phyloP scores from a whole-genome alignment of 2,329 filamentous ascomycete genomes.

The Fusarium sp. region DNA sequence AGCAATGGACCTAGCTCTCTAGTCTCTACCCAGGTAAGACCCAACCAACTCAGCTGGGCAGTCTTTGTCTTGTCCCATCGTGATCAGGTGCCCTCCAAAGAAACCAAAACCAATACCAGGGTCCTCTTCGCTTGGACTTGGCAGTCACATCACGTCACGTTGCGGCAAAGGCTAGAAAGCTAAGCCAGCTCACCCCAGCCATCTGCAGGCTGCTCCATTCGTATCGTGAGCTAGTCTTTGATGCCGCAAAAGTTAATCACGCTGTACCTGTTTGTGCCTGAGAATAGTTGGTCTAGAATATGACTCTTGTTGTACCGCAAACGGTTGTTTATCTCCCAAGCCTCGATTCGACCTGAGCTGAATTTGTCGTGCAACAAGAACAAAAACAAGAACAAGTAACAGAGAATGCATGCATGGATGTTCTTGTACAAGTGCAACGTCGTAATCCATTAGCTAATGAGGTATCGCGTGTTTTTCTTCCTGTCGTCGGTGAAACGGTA shows the following conservation, averaged over 20 bases:
- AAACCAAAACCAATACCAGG: slow-evolving; percentile 13
- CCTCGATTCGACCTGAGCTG: background rate
- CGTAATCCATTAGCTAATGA: background rate
- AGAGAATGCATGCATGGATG: background rate
- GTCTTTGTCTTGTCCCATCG: slow-evolving; percentile 6
- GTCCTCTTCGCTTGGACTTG: slow-evolving; percentile 13
- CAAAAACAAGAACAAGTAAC: slow-evolving; percentile 1
- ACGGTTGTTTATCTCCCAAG: background rate
- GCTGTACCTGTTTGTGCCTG: slow-evolving; percentile 1
- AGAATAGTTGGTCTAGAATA: background rate
- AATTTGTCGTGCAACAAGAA: slow-evolving; percentile 8
- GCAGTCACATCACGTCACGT: slow-evolving; percentile 34
- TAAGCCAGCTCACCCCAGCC: slow-evolving; percentile 1
- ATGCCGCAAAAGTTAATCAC: slow-evolving; percentile 18
- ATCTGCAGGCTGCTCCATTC: slow-evolving; percentile 6
- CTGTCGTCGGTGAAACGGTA: slow-evolving; percentile 27
- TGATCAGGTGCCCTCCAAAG: slow-evolving; percentile 34
- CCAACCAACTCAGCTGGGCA: slow-evolving; percentile 28
- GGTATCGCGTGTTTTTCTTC: slow-evolving; percentile 25
- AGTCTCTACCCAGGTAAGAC: background rate
- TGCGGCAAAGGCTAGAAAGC: background rate
- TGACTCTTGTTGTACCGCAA: background rate
- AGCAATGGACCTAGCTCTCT: background rate
- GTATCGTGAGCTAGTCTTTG: slow-evolving; percentile 11
- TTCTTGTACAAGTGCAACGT: slow-evolving; percentile 17